Evolutionary conservation across 2,329 filamentous ascomycete genomes (phyloP), one percentile per base, ranked within the genome.

Genomic region (Trichoderma afroharzianum): DNA sequence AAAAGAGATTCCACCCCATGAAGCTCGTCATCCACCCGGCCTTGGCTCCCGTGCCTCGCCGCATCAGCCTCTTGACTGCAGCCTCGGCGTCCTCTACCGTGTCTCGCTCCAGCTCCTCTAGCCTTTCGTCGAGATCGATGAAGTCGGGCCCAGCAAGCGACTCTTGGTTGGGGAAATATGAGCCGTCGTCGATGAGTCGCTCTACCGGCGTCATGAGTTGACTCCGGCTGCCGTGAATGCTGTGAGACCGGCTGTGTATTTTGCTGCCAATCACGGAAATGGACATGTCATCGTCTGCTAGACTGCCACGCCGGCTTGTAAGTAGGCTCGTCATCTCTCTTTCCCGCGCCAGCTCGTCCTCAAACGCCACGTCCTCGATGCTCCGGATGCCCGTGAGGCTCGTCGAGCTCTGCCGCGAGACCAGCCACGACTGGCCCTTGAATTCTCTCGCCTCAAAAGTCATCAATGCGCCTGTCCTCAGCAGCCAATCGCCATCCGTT

Each of bases 401-500:
- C 9, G 89, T 92, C 2, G 89, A 91, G 77, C 88, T 91, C 69
- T 87, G 88, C 61, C 89, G 85, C 28, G 89, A 88, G n/a, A 88
- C 83, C 24, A 93, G 85, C 91, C 91, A 93, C 15, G 87, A 82
- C 79, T 92, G 90, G 15, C 91, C 91, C 80, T 92, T 92, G 76
- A 84, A 90, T 77, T 92, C 90, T 71, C 90, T 84, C 21, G 89
- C 84, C 77, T 90, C 88, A 66, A 85, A 86, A 71, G 87, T 87
- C 75, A 92, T 87, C 61, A 90, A 78, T 7, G 88, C 88, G 61
- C 90, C 90, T 0, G 89, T 86, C 33, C 90, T 85, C 28, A 91
- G 82, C 59, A 92, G 81, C 90, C 90, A 92, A 80, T 91, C 90
- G 71, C 86, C 88, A 75, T 90, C 86, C 71, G 82, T 82, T 47